Evolutionary conservation across 306 rosid genomes (phyloP).

Genomic region (Fragaria ananassa): DNA sequence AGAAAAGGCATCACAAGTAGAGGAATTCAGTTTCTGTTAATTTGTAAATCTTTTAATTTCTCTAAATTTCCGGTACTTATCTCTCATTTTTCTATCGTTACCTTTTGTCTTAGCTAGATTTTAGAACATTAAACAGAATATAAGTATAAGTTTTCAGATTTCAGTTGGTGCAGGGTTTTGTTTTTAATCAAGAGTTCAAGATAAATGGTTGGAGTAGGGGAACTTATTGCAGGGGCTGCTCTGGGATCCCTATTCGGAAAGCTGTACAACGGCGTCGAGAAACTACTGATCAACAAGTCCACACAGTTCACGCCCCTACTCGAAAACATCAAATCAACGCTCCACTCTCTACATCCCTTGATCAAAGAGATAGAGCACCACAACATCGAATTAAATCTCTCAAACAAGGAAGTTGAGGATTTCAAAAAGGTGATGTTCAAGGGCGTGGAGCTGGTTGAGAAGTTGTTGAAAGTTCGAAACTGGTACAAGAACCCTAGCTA

Average conservation of each 20-base stretch:
- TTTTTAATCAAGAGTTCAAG: background rate
- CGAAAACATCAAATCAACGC: background rate
- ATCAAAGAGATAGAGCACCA: background rate
- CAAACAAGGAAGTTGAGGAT: background rate
- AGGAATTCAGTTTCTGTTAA: background rate
- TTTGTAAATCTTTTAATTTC: no score
- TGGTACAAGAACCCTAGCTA: background rate
- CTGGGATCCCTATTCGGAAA: background rate
- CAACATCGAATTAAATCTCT: background rate
- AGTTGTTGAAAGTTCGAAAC: background rate
- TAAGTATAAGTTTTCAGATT: background rate
- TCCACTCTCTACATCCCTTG: background rate
- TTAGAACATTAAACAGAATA: background rate
- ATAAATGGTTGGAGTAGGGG: background rate
- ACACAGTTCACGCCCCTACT: background rate
- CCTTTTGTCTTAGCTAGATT: background rate
- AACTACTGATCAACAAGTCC: background rate
- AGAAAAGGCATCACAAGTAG: background rate
- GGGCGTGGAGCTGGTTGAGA: background rate
- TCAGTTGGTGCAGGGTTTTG: background rate
- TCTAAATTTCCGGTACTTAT: background rate
- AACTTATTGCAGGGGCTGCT: background rate
- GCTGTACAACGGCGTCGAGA: background rate
- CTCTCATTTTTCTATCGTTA: background rate
- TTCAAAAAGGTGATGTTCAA: background rate